Evolutionary conservation across 106 monocot genomes (phyloP), one percentile per base, ranked within the genome.

Genomic region (Triglochin maritima): DNA sequence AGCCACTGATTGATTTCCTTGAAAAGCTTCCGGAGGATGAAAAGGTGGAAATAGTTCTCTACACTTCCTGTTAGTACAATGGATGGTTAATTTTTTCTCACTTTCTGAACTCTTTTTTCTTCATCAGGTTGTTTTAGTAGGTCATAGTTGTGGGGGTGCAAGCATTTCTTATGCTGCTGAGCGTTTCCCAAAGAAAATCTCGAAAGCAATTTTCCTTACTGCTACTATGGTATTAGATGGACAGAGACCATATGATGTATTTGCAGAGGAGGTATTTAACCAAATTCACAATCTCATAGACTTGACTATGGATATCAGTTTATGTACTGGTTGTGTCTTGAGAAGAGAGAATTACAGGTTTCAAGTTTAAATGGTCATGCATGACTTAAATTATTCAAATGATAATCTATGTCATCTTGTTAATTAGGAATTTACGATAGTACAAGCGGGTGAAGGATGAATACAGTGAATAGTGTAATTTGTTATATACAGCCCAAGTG

Each of bases 101-200:
- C 46, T 16, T 47, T 4, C 49, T 2, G 3, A 15, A 1, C 29
- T 29, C 1, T 29, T 64, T 15, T 49, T 64, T 11, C 64, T 58
- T 43, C 62, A 46, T 29, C 79, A 95, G 90, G 90, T 90, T 69
- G 80, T 90, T 76, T 81, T 95, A 56, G 94, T 95, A 51, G 89
- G 89, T 3, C 94, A 95, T 70, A 95, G 94, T 68, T 95, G 87
- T 81, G 94, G 90, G 54, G 94, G 94, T 43, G 94, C 90, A 56
- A 80, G 80, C 67, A 64, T 90, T 71, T 95, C 94, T 14, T 87
- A 81, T 71, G 94, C 87, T 3, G 50, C 90, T 41, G 94, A 95
- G 60, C 29, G 64, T 10, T 90, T 45, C 45, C 83, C 90, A 3
- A 59, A 73, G 49, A 90, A 90, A 72, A 87, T 95, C 17, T 76